Percentiles rank a stretch among this genome's conserved stretches.
Evolutionary conservation across 2,329 filamentous ascomycete genomes (phyloP).

Genomic region (Fusarium robinianum): DNA sequence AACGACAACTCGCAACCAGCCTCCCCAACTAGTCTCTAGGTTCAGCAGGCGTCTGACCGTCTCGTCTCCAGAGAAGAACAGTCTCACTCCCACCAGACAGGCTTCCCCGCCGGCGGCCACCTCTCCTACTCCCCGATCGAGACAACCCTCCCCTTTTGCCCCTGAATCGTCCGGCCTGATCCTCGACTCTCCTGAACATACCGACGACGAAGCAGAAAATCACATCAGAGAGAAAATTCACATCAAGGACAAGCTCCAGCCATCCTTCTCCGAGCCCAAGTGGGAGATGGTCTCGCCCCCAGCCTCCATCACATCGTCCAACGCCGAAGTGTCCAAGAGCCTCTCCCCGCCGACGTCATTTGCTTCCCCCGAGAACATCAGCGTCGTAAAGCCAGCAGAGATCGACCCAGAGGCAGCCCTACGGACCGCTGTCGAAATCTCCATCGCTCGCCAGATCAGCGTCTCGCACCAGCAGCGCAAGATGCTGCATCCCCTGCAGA

Average conservation of each 20-base stretch:
- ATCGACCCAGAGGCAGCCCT: slow-evolving; percentile 41
- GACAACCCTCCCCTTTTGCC: slow-evolving; percentile 27
- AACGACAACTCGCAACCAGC: slow-evolving; percentile 7
- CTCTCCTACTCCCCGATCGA: slow-evolving; percentile 13
- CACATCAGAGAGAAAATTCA: too few species aligned
- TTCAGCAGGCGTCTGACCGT: slow-evolving; percentile 33
- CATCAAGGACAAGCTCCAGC: slow-evolving; percentile 41
- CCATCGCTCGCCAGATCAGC: slow-evolving; percentile 70
- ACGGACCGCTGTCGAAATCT: slow-evolving; percentile 64
- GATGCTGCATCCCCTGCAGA: slow-evolving; percentile 60
- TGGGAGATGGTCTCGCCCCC: slow-evolving; percentile 55
- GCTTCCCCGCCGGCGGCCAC: slow-evolving; percentile 18
- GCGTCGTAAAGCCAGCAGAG: slow-evolving; percentile 18
- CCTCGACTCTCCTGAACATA: slow-evolving; percentile 48
- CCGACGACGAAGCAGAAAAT: slow-evolving; percentile 35
- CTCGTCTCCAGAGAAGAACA: slow-evolving; percentile 15
- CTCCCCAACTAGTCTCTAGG: slow-evolving; percentile 29
- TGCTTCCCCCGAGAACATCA: slow-evolving; percentile 34
- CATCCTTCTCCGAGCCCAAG: slow-evolving; percentile 47
- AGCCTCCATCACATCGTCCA: slow-evolving; percentile 38
- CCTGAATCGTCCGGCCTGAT: slow-evolving; percentile 36
- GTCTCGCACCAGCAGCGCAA: slow-evolving; percentile 65
- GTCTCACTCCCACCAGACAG: slow-evolving; percentile 6
- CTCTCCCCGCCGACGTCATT: slow-evolving; percentile 23
- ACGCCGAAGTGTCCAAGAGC: slow-evolving; percentile 14